Percentiles rank a stretch among this genome's conserved stretches.
Evolutionary conservation across 2,329 filamentous ascomycete species (phyloP).

Genomic region (Periglandula ipomoeae): DNA sequence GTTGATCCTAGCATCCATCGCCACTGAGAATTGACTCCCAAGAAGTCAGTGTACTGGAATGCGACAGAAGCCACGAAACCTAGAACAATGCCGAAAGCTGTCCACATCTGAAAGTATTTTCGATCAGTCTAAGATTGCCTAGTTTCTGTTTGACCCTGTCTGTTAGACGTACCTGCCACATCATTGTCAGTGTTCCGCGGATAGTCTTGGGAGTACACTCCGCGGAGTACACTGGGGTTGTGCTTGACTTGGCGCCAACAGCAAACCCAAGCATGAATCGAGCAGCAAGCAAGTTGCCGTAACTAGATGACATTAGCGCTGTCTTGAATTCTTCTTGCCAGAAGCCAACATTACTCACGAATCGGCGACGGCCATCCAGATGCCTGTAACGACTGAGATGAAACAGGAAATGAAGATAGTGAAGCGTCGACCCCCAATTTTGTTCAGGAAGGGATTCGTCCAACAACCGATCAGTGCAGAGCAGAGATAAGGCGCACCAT

Average conservation of each 20-base stretch:
- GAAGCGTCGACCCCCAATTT: conserved; percentile 10
- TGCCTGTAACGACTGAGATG: conserved; percentile 10
- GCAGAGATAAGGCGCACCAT: conserved; percentile 12
- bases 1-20: conserved; percentile 54
- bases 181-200: conserved; percentile 69
- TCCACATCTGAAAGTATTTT: conserved; percentile 12
- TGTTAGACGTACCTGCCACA: conserved; percentile 49
- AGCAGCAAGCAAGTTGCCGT: conserved; percentile 45
- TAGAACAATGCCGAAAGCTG: conserved; percentile 27
- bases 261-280: conserved; percentile 60
- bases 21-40: conserved; percentile 36
- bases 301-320: conserved; percentile 32
- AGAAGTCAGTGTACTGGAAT: conserved; percentile 18
- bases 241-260: conserved; percentile 55
- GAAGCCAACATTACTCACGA: background rate
- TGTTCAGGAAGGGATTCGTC: conserved; percentile 16
- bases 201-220: conserved; percentile 59
- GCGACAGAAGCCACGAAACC: conserved; percentile 32
- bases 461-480: conserved; percentile 22
- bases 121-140: conserved; percentile 32
- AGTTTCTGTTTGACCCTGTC: too few species aligned
- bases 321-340: conserved; percentile 17
- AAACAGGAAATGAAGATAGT: conserved; percentile 13
- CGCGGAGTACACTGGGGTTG: conserved; percentile 62
- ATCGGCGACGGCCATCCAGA: conserved; percentile 16